Percentiles rank a stretch among this genome's conserved stretches.
phyloP scores from a whole-genome alignment of 495 filamentous ascomycete species.

The Articulospora tetracladia region DNA sequence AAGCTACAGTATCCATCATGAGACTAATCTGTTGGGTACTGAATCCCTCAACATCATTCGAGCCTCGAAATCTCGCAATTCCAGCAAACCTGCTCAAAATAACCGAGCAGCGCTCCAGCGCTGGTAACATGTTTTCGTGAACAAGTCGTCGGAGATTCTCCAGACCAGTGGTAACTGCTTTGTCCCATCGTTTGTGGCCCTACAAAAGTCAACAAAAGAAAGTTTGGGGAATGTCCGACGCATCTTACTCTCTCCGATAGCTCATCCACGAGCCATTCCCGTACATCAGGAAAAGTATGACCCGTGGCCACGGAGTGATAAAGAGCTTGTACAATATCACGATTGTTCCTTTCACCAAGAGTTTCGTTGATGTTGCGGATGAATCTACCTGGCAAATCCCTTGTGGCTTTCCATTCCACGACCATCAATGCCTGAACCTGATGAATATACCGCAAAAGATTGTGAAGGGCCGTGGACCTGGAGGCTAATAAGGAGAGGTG shows the following conservation, averaged over 20 bases:
- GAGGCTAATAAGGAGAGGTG: constrained; percentile 80
- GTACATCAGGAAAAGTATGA: constrained; percentile 67
- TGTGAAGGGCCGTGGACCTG: constrained; percentile 83
- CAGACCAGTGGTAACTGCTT: constrained; percentile 72
- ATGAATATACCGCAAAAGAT: constrained; percentile 74
- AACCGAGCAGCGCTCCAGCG: constrained; percentile 78
- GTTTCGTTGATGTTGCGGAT: constrained; percentile 69
- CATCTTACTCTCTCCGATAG: constrained; percentile 71
- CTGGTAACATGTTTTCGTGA: constrained; percentile 84
- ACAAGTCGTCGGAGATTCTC: constrained; percentile 71
- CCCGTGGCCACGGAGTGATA: constrained; percentile 88
- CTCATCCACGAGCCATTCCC: constrained; percentile 87
- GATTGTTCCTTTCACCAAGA: constrained; percentile 51
- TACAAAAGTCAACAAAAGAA: constrained; percentile 28
- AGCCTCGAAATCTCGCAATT: constrained; percentile 73
- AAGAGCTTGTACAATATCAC: constrained; percentile 67
- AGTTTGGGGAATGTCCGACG: background rate
- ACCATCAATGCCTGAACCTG: constrained; percentile 73
- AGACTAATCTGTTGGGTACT: constrained; percentile 46
- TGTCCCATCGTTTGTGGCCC: constrained; percentile 96
- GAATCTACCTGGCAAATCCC: constrained; percentile 74
- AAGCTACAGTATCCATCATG: constrained; percentile 67
- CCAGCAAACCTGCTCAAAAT: constrained; percentile 81
- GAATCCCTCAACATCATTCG: constrained; percentile 62
- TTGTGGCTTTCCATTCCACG: constrained; percentile 74